Percentiles rank a stretch among this genome's conserved stretches.
phyloP scores from a whole-genome alignment of 805 yeast species.

The Debaryomyces tyrocola region DNA sequence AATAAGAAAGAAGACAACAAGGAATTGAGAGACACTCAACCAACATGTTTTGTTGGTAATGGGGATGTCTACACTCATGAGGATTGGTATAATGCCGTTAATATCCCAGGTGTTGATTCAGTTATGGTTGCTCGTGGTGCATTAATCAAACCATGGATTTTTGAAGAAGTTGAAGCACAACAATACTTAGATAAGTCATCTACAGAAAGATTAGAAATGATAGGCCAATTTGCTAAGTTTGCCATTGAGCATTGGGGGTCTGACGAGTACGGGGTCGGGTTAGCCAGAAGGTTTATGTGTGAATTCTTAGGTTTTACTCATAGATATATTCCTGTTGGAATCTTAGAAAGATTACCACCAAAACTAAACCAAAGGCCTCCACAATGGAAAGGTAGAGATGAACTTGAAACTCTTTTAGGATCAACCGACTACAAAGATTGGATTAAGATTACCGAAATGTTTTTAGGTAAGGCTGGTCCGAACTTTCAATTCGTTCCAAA shows the following conservation, averaged over 20 bases:
- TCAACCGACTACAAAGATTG: conserved; percentile 87
- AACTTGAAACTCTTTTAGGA: conserved; percentile 85
- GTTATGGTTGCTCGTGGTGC: conserved; percentile 99
- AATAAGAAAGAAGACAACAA: conserved; percentile 60
- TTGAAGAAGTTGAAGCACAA: conserved; percentile 87
- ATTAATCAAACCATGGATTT: conserved; percentile 97
- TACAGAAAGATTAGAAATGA: conserved; percentile 79
- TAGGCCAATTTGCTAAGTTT: conserved; percentile 66
- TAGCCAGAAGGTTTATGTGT: conserved; percentile 86
- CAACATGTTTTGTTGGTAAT: conserved; percentile 86
- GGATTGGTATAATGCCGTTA: conserved; percentile 80
- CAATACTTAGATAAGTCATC: conserved; percentile 90
- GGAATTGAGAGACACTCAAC: conserved; percentile 53
- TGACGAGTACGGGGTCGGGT: conserved; percentile 89
- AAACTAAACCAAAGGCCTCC: conserved; percentile 93
- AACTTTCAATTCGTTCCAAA: conserved; percentile 83
- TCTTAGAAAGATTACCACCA: conserved; percentile 85
- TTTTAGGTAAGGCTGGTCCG: conserved; percentile 81
- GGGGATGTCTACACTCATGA: conserved; percentile 88
- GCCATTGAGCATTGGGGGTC: conserved; percentile 98
- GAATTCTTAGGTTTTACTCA: conserved; percentile 94
- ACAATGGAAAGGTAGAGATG: conserved; percentile 88
- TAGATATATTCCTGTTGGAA: conserved; percentile 91
- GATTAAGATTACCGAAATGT: conserved; percentile 95
- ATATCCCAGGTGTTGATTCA: conserved; percentile 74